Conservation (phyloP, 805 yeast species). For the Wickerhamiella sorbophila region DNA sequence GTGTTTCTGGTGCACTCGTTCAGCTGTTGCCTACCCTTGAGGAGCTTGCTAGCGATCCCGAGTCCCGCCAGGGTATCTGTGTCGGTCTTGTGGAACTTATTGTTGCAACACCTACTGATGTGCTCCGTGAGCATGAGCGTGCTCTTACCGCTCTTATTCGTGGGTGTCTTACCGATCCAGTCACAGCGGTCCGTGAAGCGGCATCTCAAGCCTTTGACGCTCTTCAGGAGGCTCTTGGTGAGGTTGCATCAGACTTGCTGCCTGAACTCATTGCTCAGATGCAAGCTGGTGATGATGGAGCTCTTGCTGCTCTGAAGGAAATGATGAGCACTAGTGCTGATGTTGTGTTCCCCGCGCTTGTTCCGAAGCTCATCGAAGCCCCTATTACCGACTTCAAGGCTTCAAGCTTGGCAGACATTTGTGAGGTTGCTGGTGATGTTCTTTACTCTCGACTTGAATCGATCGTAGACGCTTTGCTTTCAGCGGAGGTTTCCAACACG, state of each 20-base stretch:
- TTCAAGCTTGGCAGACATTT: slow-evolving; percentile 25
- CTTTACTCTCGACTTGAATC: slow-evolving; percentile 56
- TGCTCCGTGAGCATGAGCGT: slow-evolving; percentile 49
- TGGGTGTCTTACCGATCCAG: slow-evolving; percentile 61
- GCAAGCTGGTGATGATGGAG: slow-evolving; percentile 37
- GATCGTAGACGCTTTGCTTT: slow-evolving; percentile 61
- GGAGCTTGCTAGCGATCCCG: slow-evolving; percentile 51
- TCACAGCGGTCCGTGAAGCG: slow-evolving; percentile 65
- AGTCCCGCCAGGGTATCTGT: slow-evolving; percentile 91
- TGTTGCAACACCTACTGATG: slow-evolving; percentile 43
- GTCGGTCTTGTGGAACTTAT: slow-evolving; percentile 80
- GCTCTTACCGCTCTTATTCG: slow-evolving; percentile 62
- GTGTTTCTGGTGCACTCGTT: slow-evolving; percentile 74
- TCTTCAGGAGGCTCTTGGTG: slow-evolving; percentile 69
- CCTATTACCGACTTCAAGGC: slow-evolving; percentile 80
- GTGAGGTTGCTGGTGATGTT: slow-evolving; percentile 65
- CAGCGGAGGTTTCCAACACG: slow-evolving; percentile 25
- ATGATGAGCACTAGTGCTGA: slow-evolving; percentile 84
- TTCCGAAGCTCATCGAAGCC: slow-evolving; percentile 68
- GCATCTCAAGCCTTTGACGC: slow-evolving; percentile 87
- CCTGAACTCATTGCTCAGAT: slow-evolving; percentile 69
- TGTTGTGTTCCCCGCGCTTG: slow-evolving; percentile 81
- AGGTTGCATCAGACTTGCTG: slow-evolving; percentile 72
- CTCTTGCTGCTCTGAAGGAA: slow-evolving; percentile 78
- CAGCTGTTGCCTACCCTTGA: slow-evolving; percentile 77